phyloP scores from a whole-genome alignment of 768 basidiomycete species.

The Gloeopeniophorella convolvens region DNA sequence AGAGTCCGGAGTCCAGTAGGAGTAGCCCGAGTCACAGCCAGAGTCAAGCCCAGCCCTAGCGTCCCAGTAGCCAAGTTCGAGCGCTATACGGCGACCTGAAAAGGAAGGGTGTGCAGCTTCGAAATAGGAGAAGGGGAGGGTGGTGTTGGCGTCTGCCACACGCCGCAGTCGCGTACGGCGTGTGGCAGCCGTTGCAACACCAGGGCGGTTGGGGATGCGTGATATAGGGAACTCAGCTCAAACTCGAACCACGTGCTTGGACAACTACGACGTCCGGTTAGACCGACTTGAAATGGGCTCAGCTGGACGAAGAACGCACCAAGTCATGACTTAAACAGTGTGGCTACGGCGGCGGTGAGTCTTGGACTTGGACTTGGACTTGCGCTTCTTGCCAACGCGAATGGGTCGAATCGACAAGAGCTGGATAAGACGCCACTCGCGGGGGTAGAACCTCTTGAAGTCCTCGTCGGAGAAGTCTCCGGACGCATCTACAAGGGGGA shows the following conservation, averaged over 20 bases:
- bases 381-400: not conserved
- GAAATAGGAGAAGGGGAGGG: too few relatives aligned
- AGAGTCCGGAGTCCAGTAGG: too few relatives aligned
- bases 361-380: not conserved
- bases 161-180: constrained; percentile 14
- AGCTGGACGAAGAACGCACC: not conserved
- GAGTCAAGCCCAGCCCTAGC: too few relatives aligned
- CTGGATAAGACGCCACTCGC: not conserved
- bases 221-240: constrained; percentile 12
- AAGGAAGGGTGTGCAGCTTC: too few relatives aligned
- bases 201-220: constrained; percentile 1
- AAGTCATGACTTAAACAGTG: not conserved
- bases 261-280: not conserved
- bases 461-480: constrained; percentile 4
- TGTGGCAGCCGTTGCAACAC: constrained; percentile 1
- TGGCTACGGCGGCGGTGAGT: not conserved
- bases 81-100: too few relatives aligned
- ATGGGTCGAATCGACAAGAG: not conserved
- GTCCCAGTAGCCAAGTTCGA: too few relatives aligned
- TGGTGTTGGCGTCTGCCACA: constrained; percentile 4
- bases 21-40: too few relatives aligned
- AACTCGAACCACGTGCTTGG: not conserved
- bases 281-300: not conserved
- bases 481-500: not conserved
- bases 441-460: constrained; percentile 3